These are phyloP conservation scores for Rubia balearica DNA, from an alignment of 305 asterid genomes.

Conservation along the genomic window DNA sequence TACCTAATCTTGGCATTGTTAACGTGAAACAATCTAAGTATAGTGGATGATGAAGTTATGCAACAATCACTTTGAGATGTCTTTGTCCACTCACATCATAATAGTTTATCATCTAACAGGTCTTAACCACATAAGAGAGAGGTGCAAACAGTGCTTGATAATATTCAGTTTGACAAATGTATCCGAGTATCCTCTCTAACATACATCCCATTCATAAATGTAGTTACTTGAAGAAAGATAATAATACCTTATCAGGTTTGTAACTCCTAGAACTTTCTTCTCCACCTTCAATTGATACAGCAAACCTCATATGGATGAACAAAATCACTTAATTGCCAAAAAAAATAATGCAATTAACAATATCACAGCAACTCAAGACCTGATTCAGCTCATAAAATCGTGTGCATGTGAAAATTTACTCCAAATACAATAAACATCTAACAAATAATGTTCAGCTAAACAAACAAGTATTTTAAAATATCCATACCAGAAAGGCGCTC, in stretches of 20 bases:
- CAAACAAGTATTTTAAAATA: neutral
- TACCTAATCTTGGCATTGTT: neutral
- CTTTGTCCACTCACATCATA: neutral
- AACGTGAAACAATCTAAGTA: neutral
- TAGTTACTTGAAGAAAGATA: neutral
- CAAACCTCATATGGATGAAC: neutral
- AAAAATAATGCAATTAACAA: neutral
- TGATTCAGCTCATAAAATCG: neutral
- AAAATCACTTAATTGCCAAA: neutral
- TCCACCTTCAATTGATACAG: neutral
- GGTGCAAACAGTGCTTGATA: neutral
- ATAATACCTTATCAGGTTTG: too few relatives aligned
- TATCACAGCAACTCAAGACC: neutral
- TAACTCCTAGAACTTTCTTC: too few relatives aligned
- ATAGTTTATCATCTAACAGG: neutral
- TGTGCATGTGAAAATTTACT: neutral
- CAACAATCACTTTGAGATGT: neutral
- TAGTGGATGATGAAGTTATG: neutral
- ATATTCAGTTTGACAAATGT: neutral
- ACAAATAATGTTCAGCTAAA: neutral
- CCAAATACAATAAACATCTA: neutral
- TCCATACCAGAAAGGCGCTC: constrained; percentile 91
- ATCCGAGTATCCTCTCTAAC: neutral
- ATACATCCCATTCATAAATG: neutral
- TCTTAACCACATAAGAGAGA: neutral